phyloP scores from a whole-genome alignment of 139 green algal genomes.

The Tetradesmus obliquus region DNA sequence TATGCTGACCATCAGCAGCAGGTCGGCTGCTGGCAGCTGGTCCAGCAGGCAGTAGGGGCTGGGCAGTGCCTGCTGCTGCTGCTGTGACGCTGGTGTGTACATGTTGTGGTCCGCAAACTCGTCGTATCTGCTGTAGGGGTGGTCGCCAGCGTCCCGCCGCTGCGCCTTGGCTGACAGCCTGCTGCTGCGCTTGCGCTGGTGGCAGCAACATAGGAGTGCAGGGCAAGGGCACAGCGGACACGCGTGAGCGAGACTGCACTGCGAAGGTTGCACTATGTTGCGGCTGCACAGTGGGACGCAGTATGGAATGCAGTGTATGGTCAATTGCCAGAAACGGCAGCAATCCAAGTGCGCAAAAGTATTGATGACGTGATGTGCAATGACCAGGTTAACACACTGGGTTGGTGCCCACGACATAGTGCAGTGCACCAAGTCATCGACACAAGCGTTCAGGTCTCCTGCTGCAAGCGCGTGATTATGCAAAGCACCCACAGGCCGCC shows the following conservation, averaged over 20 bases:
- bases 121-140: slow-evolving; percentile 3
- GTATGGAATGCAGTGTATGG: no score
- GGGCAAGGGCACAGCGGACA: no score
- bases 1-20: slow-evolving; percentile 28
- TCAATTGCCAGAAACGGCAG: background rate
- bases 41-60: slow-evolving; percentile 26
- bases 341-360: background rate
- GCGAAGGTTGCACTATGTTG: background rate
- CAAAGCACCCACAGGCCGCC: background rate
- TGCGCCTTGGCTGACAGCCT: slow-evolving; percentile 40
- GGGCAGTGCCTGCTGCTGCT: background rate
- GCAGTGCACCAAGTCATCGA: no score
- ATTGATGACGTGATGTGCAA: background rate
- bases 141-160: background rate
- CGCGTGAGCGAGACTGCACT: background rate
- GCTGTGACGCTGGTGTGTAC: background rate
- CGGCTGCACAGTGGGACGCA: background rate
- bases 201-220: background rate
- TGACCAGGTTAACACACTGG: background rate
- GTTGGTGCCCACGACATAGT: no score
- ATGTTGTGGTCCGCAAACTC: background rate
- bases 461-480: background rate
- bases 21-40: slow-evolving; percentile 31
- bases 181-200: slow-evolving; percentile 37
- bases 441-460: no score